phyloP scores from a whole-genome alignment of 345 rosid genomes.

The Eucalyptus brandiana region DNA sequence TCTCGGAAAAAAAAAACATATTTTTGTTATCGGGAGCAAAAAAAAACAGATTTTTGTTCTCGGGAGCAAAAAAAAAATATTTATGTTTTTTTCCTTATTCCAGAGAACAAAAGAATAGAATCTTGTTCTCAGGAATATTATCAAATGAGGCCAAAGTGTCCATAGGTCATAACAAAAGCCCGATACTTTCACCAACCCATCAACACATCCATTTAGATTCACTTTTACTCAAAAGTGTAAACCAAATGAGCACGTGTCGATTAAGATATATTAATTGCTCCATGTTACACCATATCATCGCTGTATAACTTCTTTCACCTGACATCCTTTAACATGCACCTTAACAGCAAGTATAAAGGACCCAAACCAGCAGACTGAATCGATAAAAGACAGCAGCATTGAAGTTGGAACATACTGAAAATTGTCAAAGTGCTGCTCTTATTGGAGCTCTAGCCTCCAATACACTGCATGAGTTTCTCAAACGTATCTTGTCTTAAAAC shows the following conservation, averaged over 20 bases:
- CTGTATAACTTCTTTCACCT: accelerated
- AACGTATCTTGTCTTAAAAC: neutral
- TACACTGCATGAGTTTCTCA: neutral
- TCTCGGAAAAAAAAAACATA: accelerated
- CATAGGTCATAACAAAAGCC: neutral
- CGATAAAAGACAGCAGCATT: neutral
- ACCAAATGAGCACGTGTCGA: neutral
- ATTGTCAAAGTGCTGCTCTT: neutral
- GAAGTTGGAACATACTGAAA: neutral
- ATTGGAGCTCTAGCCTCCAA: neutral
- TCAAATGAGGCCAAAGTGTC: accelerated
- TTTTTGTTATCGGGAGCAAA: too few relatives aligned
- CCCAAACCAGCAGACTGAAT: neutral
- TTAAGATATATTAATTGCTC: neutral
- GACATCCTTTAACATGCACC: neutral
- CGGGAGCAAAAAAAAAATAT: accelerated
- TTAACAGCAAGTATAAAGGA: neutral
- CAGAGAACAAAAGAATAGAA: accelerated
- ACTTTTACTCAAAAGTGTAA: neutral
- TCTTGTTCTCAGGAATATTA: accelerated
- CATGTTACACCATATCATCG: neutral
- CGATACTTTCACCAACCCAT: neutral
- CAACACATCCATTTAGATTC: neutral
- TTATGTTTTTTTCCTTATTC: too few relatives aligned
- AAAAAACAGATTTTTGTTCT: accelerated